These are phyloP conservation scores for Diaporthe citri DNA, from an alignment of 2,329 filamentous ascomycete species.

Conservation along the genomic window DNA sequence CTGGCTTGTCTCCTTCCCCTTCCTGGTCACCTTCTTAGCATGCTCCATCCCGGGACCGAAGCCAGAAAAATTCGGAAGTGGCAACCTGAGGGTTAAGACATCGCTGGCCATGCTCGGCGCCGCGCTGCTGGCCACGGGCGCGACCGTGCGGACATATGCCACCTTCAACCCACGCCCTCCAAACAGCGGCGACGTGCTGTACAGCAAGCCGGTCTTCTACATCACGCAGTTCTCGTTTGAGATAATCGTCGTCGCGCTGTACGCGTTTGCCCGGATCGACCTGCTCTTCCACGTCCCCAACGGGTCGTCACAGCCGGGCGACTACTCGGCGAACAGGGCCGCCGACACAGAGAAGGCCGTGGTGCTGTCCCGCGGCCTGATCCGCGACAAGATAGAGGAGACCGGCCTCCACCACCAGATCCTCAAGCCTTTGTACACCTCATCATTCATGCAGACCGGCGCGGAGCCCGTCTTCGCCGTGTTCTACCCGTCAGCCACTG, in stretches of 20 bases:
- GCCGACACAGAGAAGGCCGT: constrained; percentile 20
- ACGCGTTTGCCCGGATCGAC: constrained; percentile 48
- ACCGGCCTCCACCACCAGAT: constrained; percentile 41
- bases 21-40: constrained; percentile 44
- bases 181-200: constrained; percentile 46
- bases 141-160: constrained; percentile 44
- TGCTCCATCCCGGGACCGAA: constrained; percentile 46
- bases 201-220: constrained; percentile 51
- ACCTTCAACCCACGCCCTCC: constrained; percentile 45
- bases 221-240: constrained; percentile 52
- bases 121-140: constrained; percentile 42
- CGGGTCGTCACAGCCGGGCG: constrained; percentile 46
- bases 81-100: constrained; percentile 47
- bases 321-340: constrained; percentile 42
- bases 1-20: constrained; percentile 43
- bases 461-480: constrained; percentile 28
- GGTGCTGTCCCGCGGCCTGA: constrained; percentile 39
- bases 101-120: constrained; percentile 45
- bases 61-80: constrained; percentile 50
- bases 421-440: constrained; percentile 29
- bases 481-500: constrained; percentile 23
- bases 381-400: constrained; percentile 38
- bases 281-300: constrained; percentile 49
- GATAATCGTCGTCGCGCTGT: constrained; percentile 45
- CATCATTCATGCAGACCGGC: neutral